These are phyloP conservation scores for Monilinia vaccinii-corymbosi DNA, from an alignment of 2,329 filamentous ascomycete species.

Conservation along the genomic window DNA sequence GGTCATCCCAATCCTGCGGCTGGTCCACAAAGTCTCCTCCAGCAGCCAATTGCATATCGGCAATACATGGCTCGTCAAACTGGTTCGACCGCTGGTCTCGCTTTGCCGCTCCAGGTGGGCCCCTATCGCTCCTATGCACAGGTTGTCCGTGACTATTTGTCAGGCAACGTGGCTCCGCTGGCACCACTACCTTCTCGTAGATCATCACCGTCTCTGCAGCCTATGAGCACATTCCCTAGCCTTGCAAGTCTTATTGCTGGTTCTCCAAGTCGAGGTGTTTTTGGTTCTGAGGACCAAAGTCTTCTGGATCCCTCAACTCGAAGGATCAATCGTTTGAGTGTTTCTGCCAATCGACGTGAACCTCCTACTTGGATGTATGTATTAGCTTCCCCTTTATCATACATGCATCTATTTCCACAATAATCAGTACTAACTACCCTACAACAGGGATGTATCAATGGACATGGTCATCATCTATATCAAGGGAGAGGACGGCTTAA, in stretches of 20 bases:
- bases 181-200: not conserved
- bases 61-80: not conserved
- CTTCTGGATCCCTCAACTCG: not conserved
- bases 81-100: no score
- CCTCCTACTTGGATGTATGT: not conserved
- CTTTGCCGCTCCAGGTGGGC: not conserved
- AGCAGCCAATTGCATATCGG: no score
- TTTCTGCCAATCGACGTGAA: not conserved
- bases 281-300: not conserved
- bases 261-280: not conserved
- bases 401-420: not conserved
- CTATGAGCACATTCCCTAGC: no score
- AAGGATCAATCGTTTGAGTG: not conserved
- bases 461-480: not conserved
- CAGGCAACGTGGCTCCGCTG: not conserved
- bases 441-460: not conserved
- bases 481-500: not conserved
- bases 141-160: not conserved
- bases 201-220: rapidly evolving
- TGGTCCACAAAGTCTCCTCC: no score
- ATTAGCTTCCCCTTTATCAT: not conserved
- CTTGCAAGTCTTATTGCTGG: not conserved
- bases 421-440: not conserved
- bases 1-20: no score
- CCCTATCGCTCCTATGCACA: not conserved